These are phyloP conservation scores for Xylaria curta DNA, from an alignment of 495 filamentous ascomycete genomes.

Conservation along the genomic window DNA sequence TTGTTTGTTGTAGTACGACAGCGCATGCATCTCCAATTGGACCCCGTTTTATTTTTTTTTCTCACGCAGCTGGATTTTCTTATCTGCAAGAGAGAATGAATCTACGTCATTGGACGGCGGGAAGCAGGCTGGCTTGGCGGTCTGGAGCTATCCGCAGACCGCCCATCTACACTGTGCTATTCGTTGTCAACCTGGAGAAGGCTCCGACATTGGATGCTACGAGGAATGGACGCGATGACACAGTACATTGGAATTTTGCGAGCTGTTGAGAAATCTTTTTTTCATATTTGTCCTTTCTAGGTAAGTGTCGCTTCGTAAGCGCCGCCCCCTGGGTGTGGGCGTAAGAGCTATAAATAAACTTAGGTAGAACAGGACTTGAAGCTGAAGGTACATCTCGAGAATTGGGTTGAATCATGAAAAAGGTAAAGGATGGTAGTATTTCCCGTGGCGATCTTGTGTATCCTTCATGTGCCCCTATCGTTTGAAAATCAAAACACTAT, in stretches of 20 bases:
- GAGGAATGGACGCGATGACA: neutral
- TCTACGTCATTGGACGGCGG: conserved; percentile 14
- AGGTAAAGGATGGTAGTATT: conserved; percentile 16
- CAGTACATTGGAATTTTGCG: neutral
- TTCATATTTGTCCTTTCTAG: neutral
- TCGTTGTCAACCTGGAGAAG: conserved; percentile 2
- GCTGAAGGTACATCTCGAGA: neutral
- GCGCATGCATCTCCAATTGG: conserved; percentile 13
- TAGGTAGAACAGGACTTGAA: neutral
- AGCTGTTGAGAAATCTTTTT: neutral
- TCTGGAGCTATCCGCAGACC: conserved; percentile 1
- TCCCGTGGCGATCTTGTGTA: conserved; percentile 1
- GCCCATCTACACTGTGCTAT: conserved; percentile 7
- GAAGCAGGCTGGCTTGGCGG: conserved; percentile 17
- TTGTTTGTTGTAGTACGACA: neutral
- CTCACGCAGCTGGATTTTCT: neutral
- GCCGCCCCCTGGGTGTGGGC: neutral
- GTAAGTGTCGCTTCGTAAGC: neutral
- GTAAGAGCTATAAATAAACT: conserved; percentile 19
- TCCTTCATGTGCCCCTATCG: conserved; percentile 4
- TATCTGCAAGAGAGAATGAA: neutral
- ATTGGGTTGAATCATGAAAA: neutral
- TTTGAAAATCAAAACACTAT: conserved; percentile 14
- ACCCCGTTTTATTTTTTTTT: conserved; percentile 11
- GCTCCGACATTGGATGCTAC: conserved; percentile 2